These are phyloP conservation scores for Neofusicoccum sp. DNA, from an alignment of 2,329 filamentous ascomycete genomes.

Conservation along the genomic window DNA sequence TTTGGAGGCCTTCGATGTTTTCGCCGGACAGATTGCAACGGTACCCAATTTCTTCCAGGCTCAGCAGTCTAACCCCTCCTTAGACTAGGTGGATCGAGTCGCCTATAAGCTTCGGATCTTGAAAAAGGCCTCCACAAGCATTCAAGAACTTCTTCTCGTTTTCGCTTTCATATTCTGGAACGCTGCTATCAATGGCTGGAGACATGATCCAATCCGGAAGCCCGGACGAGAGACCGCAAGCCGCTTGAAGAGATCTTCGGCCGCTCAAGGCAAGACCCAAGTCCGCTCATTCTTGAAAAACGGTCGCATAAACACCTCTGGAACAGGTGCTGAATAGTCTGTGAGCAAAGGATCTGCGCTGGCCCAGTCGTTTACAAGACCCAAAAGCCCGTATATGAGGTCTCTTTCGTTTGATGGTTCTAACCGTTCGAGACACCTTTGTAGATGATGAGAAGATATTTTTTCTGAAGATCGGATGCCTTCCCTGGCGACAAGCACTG, in stretches of 20 bases:
- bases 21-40: too few relatives aligned
- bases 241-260: neutral
- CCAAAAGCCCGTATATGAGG: neutral
- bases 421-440: fast-evolving
- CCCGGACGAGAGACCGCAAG: neutral
- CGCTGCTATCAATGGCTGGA: neutral
- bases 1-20: too few relatives aligned
- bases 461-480: neutral
- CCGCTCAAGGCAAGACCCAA: neutral
- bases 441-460: neutral
- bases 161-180: neutral
- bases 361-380: neutral
- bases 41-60: too few relatives aligned
- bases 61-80: too few relatives aligned
- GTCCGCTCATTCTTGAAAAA: neutral
- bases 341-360: neutral
- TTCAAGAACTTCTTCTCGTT: too few relatives aligned
- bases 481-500: neutral
- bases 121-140: too few relatives aligned
- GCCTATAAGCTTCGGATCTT: too few relatives aligned
- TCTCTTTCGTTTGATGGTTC: neutral
- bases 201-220: neutral
- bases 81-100: too few relatives aligned
- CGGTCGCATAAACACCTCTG: neutral
- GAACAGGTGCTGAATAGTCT: neutral